Base-by-base conservation (phyloP, 129 eudicot genomes). In the Artemisia tridentata region DNA sequence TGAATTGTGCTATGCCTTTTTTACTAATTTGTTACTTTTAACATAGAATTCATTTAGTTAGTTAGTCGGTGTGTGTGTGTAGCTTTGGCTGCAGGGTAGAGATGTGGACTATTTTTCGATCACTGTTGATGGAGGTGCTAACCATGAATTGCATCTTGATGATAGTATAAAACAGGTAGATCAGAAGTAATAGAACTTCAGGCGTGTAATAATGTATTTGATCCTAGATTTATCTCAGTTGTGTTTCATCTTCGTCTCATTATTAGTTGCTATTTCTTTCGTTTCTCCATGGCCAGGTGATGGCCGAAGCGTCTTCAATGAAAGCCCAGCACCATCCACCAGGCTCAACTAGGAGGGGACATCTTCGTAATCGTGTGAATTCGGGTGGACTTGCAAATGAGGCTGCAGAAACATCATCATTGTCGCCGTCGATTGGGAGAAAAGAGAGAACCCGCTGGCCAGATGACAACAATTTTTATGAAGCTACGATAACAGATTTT, bases 381-480 rank as follows among this genome's bases (percentile, higher is more conserved):
- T 70, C 95, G 3, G 86, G 88, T 61, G 84, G 80, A 69, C 82
- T 75, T 77, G 84, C 79, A 27, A 84, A 51, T 74, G 92, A 84
- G 25, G 83, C 87, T 60, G 83, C 83, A 43, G 91, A 86, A 57
- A 80, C 87, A 57, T 76, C 84, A 16, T 65, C 88, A 48, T 74
- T 78, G 54, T 80, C 89, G 47, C 82, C 87, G 17, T 75, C 84
- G 52, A 77, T 91, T 65, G 98, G 98, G 23, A 80, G 81, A 74
- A 92, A 83, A 88, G 93, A 86, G 46, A 76, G 86, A 79, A 92
- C 96, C 41, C 83, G 98, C 47, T 92, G 98, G 98, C 98, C 98
- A 4, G 96, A 86, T 58, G 98, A 92, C 65, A 92, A 92, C 72
- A 88, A 81, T 65, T 92, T 92, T 53, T 92, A 92, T 70, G 96